Evolutionary conservation across 2,329 filamentous ascomycete genomes (phyloP).

Genomic region (Torrubiella hemipterigena): DNA sequence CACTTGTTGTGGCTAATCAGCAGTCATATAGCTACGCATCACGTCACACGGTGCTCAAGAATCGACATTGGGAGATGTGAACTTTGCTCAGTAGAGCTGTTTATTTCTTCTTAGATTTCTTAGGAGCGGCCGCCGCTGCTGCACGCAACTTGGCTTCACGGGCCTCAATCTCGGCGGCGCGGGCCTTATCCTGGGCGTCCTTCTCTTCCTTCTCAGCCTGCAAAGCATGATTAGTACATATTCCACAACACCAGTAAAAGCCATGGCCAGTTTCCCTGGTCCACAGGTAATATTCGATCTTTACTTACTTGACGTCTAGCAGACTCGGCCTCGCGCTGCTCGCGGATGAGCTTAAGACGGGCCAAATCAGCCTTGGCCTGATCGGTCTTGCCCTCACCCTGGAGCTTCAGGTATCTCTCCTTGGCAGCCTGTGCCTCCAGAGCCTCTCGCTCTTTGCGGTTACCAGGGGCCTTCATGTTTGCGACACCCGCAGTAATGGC

Average conservation of each 20-base stretch:
- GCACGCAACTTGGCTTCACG: conserved; percentile 45
- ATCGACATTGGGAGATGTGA: too few species aligned
- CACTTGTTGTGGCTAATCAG: too few species aligned
- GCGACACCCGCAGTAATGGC: conserved; percentile 42
- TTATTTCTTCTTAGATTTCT: conserved; percentile 37
- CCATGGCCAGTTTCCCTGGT: background rate
- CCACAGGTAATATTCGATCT: background rate
- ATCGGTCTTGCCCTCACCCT: conserved; percentile 92
- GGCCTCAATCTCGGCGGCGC: conserved; percentile 38
- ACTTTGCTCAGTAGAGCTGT: too few species aligned
- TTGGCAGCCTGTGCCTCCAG: conserved; percentile 78
- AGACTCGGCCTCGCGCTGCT: conserved; percentile 76
- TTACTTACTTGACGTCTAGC: conserved; percentile 63
- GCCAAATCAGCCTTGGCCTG: conserved; percentile 85
- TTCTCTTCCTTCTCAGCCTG: conserved; percentile 48
- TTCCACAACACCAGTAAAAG: conserved; percentile 11
- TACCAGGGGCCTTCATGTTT: conserved; percentile 35
- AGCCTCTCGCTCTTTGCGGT: conserved; percentile 54
- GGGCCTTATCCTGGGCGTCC: conserved; percentile 36
- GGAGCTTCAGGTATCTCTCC: conserved; percentile 82
- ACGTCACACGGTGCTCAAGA: too few species aligned
- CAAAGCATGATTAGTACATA: too few species aligned
- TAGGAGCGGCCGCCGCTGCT: conserved; percentile 36
- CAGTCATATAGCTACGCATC: too few species aligned
- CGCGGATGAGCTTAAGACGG: conserved; percentile 66